These are phyloP conservation scores for Annulohypoxylon truncatum DNA, from an alignment of 2,329 filamentous ascomycete species.

Conservation along the genomic window DNA sequence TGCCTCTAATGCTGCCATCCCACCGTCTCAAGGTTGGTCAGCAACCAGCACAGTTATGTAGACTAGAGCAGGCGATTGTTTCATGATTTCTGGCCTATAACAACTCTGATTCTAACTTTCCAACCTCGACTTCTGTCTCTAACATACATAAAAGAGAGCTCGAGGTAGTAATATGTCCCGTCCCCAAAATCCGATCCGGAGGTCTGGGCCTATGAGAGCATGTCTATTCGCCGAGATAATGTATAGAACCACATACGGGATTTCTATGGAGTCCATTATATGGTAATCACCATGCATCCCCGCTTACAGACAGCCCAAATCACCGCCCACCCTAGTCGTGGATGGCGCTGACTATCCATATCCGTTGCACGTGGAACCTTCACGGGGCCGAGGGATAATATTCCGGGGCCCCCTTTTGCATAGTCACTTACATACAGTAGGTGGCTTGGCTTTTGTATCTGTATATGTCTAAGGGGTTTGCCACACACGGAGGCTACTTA, in stretches of 20 bases:
- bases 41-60: constrained; percentile 5
- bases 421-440: not conserved
- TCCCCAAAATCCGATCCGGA: constrained; percentile 9
- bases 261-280: not conserved
- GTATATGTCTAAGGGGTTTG: not conserved
- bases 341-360: not conserved
- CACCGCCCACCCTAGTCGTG: not conserved
- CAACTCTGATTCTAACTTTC: not conserved
- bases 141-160: not conserved
- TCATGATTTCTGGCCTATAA: not conserved
- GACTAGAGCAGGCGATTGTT: not conserved
- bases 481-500: not conserved
- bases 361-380: not conserved
- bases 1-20: not conserved
- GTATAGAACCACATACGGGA: not conserved
- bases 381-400: not conserved
- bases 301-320: not conserved
- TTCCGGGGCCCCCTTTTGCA: not conserved
- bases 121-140: constrained; percentile 1
- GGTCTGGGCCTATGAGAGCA: constrained; percentile 4
- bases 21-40: not conserved
- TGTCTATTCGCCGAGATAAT: constrained; percentile 9
- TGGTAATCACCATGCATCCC: not conserved
- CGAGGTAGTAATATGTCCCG: not conserved
- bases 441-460: not conserved